phyloP scores from a whole-genome alignment of 163 green algal species.

The Trebouxiophyceae sp. region DNA sequence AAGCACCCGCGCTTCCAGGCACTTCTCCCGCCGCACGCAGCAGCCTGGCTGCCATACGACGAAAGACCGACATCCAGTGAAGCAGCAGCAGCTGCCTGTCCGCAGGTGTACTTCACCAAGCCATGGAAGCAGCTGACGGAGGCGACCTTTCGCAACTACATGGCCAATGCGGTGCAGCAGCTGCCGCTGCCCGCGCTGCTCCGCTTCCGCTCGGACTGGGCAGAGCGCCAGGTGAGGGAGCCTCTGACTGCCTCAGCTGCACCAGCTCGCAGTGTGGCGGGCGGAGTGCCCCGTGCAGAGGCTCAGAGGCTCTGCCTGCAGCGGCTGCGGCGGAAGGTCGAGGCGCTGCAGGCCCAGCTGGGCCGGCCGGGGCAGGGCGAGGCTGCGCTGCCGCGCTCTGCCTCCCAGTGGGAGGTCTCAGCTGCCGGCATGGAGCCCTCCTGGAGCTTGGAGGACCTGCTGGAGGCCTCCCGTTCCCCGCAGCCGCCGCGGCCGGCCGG shows the following conservation, averaged over 20 bases:
- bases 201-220: conserved; percentile 39
- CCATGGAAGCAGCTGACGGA: conserved; percentile 40
- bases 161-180: conserved; percentile 26
- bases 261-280: background rate
- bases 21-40: background rate
- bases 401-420: too few relatives aligned
- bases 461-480: too few relatives aligned
- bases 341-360: conserved; percentile 1
- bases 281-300: background rate
- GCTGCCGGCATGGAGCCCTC: too few relatives aligned
- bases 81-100: background rate
- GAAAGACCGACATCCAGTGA: background rate
- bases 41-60: background rate
- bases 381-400: too few relatives aligned
- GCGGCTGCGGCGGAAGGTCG: conserved; percentile 9
- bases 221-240: conserved; percentile 7
- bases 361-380: too few relatives aligned
- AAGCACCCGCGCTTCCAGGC: conserved; percentile 34
- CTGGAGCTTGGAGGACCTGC: too few relatives aligned
- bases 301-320: background rate
- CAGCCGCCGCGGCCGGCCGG: too few relatives aligned
- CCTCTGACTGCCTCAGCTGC: too few relatives aligned
- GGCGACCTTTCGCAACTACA: conserved; percentile 41
- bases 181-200: conserved; percentile 50
- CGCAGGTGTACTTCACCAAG: conserved; percentile 41